Conservation (phyloP, 1,284 basidiomycete genomes). For the Tilletia caries region DNA sequence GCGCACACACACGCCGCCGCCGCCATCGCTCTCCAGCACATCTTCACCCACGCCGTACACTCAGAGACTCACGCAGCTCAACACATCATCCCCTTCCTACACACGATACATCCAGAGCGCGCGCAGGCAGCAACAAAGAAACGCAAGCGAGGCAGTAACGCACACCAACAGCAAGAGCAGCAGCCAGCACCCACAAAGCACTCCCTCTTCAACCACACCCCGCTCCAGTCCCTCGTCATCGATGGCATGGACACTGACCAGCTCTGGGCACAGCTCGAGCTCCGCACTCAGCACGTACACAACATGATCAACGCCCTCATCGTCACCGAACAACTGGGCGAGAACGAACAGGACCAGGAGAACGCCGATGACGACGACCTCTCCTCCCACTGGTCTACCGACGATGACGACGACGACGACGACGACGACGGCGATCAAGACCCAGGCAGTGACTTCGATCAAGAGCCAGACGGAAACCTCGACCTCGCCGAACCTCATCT, state of each 20-base stretch:
- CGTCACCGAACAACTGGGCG: slow-evolving; percentile 58
- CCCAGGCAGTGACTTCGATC: slow-evolving; percentile 16
- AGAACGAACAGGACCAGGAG: slow-evolving; percentile 16
- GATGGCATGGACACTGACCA: slow-evolving; percentile 84
- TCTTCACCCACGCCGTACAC: slow-evolving; percentile 45
- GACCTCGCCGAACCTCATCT: slow-evolving; percentile 14
- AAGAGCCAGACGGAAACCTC: neutral
- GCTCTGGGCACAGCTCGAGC: slow-evolving; percentile 71
- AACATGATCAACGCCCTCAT: slow-evolving; percentile 32
- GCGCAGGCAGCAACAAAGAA: slow-evolving; percentile 64
- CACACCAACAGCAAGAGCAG: slow-evolving; percentile 26
- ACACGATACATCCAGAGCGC: slow-evolving; percentile 60
- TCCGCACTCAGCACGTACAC: slow-evolving; percentile 35
- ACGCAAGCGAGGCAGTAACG: slow-evolving; percentile 55
- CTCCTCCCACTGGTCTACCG: slow-evolving; percentile 20
- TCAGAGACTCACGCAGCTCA: slow-evolving; percentile 66
- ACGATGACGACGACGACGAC: slow-evolving; percentile 46
- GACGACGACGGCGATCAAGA: slow-evolving; percentile 47
- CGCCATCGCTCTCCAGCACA: slow-evolving; percentile 25
- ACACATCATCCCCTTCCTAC: slow-evolving; percentile 67
- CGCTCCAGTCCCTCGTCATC: slow-evolving; percentile 69
- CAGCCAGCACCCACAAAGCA: slow-evolving; percentile 14
- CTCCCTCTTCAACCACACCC: slow-evolving; percentile 66
- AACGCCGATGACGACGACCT: neutral
- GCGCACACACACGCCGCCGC: neutral